Evolutionary conservation across 2,329 filamentous ascomycete species (phyloP), one percentile per base, ranked within the genome.

Genomic region (Alternaria arbusti): DNA sequence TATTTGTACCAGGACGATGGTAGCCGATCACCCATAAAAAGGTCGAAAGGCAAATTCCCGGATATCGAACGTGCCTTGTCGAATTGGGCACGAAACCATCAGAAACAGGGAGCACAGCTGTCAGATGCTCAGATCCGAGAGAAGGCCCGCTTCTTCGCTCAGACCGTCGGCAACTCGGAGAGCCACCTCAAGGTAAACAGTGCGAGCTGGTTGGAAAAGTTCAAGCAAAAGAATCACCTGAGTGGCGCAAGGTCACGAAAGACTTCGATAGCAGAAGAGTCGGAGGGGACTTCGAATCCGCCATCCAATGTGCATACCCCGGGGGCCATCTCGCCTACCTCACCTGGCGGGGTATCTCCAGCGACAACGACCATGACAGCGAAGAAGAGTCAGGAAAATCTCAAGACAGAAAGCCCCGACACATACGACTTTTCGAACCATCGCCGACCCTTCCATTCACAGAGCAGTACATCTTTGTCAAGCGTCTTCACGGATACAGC

Each of bases 61-160:
- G 94, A 98, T 81, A 94, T 98, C 73, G 96, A 98, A 78, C 90
- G 94, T 74, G 93, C 95, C 2, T 86, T 99, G 44, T 88, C 91
- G 50, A 94, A 94, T 75, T 98, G 94, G 90, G 90, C 93, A 30
- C 88, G 89, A 77, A 96, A 96, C 70, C 89, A 92, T 75, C 90
- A 93, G 75, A 89, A 90, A 75, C 88, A 90, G 74, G 94, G 94
- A 1, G 84, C 90, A 40, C 85, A 89, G 15, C 84, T 97, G 45
- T 91, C 87, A 30, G 93, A 97, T 78, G 87, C 89, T n/a, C 88
- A 92, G 69, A 95, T 97, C 72, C 88, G 90, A 75, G 91, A 96
- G 68, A 94, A 96, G 80, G 93, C 93, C 1, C 86, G 86, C 54
- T 90, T 93, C 67, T 97, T 97, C 78, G 90, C 92, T 12, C 89